phyloP scores from a whole-genome alignment of 495 filamentous ascomycete species.

The Neurospora sp. region DNA sequence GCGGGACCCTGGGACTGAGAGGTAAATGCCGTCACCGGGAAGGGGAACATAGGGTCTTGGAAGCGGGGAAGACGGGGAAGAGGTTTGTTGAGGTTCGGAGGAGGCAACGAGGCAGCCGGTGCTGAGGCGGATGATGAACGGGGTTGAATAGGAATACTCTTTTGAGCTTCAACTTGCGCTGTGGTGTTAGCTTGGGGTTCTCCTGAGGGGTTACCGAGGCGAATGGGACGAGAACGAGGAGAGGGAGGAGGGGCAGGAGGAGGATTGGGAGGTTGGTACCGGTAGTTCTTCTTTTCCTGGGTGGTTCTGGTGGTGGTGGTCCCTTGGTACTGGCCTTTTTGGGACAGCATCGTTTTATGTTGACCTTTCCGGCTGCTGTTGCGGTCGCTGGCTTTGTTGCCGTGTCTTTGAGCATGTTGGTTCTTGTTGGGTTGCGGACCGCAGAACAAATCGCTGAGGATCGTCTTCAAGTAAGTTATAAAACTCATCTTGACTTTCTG shows the following conservation, averaged over 20 bases:
- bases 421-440: neutral
- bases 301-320: neutral
- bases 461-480: neutral
- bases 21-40: neutral
- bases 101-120: neutral
- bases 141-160: neutral
- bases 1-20: neutral
- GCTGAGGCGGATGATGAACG: neutral
- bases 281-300: neutral
- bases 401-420: neutral
- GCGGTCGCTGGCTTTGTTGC: neutral
- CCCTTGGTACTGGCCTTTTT: neutral
- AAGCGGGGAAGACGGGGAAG: neutral
- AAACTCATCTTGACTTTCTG: neutral
- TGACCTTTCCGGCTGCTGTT: neutral
- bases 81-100: neutral
- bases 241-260: neutral
- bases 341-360: neutral
- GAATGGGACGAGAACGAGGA: neutral
- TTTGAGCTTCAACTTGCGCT: neutral
- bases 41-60: neutral
- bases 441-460: neutral
- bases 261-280: neutral
- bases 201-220: neutral
- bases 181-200: neutral